phyloP scores from a whole-genome alignment of 2,329 filamentous ascomycete species.

The Aspergillus texensis region DNA sequence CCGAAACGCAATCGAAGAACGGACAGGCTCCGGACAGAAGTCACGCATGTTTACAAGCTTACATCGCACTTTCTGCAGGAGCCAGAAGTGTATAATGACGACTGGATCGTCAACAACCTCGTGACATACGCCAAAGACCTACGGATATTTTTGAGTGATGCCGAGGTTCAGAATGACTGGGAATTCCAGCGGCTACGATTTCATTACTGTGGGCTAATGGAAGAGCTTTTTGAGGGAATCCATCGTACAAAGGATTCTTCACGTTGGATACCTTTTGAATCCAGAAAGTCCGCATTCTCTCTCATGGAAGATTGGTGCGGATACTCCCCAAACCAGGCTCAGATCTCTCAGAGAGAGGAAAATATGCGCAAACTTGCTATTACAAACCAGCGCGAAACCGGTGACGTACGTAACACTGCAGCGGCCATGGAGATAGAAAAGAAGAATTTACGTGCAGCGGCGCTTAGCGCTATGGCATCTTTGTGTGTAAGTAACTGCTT shows the following conservation, averaged over 20 bases:
- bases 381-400: constrained; percentile 71
- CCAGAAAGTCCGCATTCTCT: constrained; percentile 89
- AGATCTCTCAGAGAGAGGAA: constrained; percentile 80
- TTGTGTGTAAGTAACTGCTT: constrained; percentile 71
- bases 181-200: constrained; percentile 88
- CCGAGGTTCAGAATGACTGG: constrained; percentile 92
- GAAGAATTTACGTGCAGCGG: constrained; percentile 84
- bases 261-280: constrained; percentile 97
- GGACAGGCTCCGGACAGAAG: constrained; percentile 86
- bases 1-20: constrained; percentile 80
- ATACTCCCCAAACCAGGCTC: constrained; percentile 85
- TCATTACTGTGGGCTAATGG: constrained; percentile 92
- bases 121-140: constrained; percentile 89
- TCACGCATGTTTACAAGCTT: constrained; percentile 93
- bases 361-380: constrained; percentile 84
- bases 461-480: constrained; percentile 92
- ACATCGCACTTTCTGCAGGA: constrained; percentile 87
- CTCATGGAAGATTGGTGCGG: constrained; percentile 99
- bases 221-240: constrained; percentile 89
- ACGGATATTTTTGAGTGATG: constrained; percentile 91
- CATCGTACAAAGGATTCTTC: constrained; percentile 82
- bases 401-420: constrained; percentile 75
- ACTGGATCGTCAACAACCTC: constrained; percentile 88
- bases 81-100: constrained; percentile 76
- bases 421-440: constrained; percentile 98